Evolutionary conservation across 2,329 filamentous ascomycete species (phyloP), one percentile per base, ranked within the genome.

Genomic region (Pseudogymnoascus sp.): DNA sequence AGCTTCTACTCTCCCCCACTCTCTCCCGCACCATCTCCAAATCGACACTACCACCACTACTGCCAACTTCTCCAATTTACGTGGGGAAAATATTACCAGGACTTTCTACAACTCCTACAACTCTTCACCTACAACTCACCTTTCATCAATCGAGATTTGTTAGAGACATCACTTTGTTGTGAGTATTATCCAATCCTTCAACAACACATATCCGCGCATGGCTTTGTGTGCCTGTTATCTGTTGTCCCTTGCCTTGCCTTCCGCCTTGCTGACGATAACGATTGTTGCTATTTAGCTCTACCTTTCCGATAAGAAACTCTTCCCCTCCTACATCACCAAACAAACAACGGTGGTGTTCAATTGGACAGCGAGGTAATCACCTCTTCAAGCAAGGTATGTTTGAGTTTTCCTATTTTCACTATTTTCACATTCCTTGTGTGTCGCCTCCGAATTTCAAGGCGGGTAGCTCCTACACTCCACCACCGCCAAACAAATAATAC

Each of bases 361-460:
- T 52, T 52, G 43, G 43, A 52, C 43, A 52, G 43, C 23, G 43
- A 52, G 43, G 43, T 52, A 52, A 52, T 52, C 43, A 52, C 43
- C 43, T 52, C 43, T 52, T 52, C 43, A 49, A 52, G 43, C 43
- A 52, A 52, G 43, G 43, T 52, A 52, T 31, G 43, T 52, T 52
- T 52, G 14, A 31, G 12, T 52, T 52, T 43, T 52, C 31, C 12
- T 16, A 52, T 31, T 52, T 52, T 16, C 23, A 28, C 43, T 1
- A 8, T 25, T 23, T 49, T 8, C 21, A 14, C 5, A 8, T n/a
- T 52, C 43, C 43, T 28, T 28, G 43, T 52, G 43, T 52, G 43
- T 52, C 23, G 23, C 23, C 23, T 52, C 43, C 43, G 14, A 52
- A 31, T 31, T 52, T 31, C 43, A 52, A 52, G 43, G 43, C 43